Evolutionary conservation across 441 rosid species (phyloP), one percentile per base, ranked within the genome.

Genomic region (Gossypium gossypioides): DNA sequence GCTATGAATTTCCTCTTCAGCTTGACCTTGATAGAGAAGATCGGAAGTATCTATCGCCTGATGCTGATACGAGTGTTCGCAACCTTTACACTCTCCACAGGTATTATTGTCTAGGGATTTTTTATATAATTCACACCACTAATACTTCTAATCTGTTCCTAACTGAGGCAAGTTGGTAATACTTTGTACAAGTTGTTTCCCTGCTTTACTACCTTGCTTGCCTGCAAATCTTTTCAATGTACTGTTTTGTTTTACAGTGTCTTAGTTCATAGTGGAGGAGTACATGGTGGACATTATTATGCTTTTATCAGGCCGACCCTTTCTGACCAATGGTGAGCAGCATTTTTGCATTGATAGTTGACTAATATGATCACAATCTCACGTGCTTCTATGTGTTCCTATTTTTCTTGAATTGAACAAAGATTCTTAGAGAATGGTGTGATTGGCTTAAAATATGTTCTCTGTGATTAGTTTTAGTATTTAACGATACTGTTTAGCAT

Each of bases 31-130:
- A 92, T 75, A 87, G 91, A 84, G 96, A 89, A 46, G 68, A 87
- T 77, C 85, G 96, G 32, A 93, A 86, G 76, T 93, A 93, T 81
- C 78, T 93, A 63, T 93, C 98, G 58, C 97, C 97, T 59, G 93
- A 91, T 0, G 91, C 98, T 18, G 97, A 91, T 81, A 84, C 85
- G 86, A 91, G 87, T 72, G 92, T 93, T 62, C 89, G 96, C 50
- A 93, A 93, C 79, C 92, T 93, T 63, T 93, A 93, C 84, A 88
- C 97, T 50, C 97, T 93, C 80, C 98, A 93, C 75, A 91, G 98
- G 97, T 91, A 78, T 67, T 56, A 57, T 10, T 24, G 37, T 66
- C 46, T 15, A 0, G 15, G 18, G 2, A 10, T 24, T n/a, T 51
- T 1, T 51, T 73, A 10, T 21, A 1, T 57, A 71, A 59, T 27